These are phyloP conservation scores for Aureobasidium leucospermi DNA, from an alignment of 2,329 filamentous ascomycete species.

Conservation along the genomic window DNA sequence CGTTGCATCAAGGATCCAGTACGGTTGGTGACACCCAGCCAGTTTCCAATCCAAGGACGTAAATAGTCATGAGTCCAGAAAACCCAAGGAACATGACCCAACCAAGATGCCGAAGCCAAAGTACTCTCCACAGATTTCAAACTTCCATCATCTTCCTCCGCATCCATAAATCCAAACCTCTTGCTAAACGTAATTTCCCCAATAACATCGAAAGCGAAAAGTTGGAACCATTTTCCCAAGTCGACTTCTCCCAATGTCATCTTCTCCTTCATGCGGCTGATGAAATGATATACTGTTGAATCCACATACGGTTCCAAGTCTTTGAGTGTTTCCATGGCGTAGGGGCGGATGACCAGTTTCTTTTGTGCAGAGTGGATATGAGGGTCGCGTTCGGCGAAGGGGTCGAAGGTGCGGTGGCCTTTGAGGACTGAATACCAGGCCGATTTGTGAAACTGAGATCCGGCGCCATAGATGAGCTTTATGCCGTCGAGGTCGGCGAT, in stretches of 20 bases:
- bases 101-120: slow-evolving; percentile 28
- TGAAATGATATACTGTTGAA: slow-evolving; percentile 29
- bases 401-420: slow-evolving; percentile 26
- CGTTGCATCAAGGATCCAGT: slow-evolving; percentile 1
- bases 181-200: slow-evolving; percentile 34
- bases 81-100: slow-evolving; percentile 32
- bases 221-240: slow-evolving; percentile 32
- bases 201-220: slow-evolving; percentile 37
- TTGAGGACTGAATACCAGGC: slow-evolving; percentile 29
- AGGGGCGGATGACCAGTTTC: slow-evolving; percentile 24
- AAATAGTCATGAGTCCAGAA: slow-evolving; percentile 22
- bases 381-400: slow-evolving; percentile 29
- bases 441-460: slow-evolving; percentile 29
- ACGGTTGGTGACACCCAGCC: slow-evolving; percentile 3
- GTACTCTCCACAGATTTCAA: slow-evolving; percentile 27
- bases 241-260: slow-evolving; percentile 21
- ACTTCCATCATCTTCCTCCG: slow-evolving; percentile 27
- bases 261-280: slow-evolving; percentile 25
- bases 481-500: slow-evolving; percentile 5
- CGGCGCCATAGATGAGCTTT: slow-evolving; percentile 20
- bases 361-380: slow-evolving; percentile 24
- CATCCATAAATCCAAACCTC: slow-evolving; percentile 32
- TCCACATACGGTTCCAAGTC: slow-evolving; percentile 35
- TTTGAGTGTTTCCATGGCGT: slow-evolving; percentile 27
- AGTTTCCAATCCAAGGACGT: slow-evolving; percentile 1